A percentile compares a stretch with the other conserved stretches of the same genome.
Evolutionary conservation across 2,329 filamentous ascomycete species (phyloP).

Genomic region (Aspergillus quadricinctus): DNA sequence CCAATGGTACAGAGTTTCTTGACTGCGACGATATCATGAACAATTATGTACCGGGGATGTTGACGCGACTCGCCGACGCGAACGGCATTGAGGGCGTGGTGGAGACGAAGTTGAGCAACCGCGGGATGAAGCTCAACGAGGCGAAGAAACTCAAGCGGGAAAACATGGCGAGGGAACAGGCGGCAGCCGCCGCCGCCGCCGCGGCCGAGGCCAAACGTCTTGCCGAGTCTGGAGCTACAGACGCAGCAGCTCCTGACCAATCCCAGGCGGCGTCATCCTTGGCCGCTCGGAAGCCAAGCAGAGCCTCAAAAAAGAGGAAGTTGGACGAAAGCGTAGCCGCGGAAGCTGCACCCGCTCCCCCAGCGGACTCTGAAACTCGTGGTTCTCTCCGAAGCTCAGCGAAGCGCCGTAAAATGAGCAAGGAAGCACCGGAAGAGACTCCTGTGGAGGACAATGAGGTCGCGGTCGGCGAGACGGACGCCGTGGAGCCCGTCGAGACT

Average conservation of each 20-base stretch:
- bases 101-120: slow-evolving; percentile 53
- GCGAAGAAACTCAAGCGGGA: slow-evolving; percentile 60
- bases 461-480: slow-evolving; percentile 37
- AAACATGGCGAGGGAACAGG: slow-evolving; percentile 46
- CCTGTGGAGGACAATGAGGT: slow-evolving; percentile 14
- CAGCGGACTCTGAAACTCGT: slow-evolving; percentile 19
- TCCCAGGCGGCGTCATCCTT: slow-evolving; percentile 12
- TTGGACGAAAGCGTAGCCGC: slow-evolving; percentile 44
- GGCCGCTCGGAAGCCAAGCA: slow-evolving; percentile 14
- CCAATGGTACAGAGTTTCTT: slow-evolving; percentile 51
- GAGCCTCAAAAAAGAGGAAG: slow-evolving; percentile 49
- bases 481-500: slow-evolving; percentile 19
- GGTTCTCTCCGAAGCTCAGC: slow-evolving; percentile 25
- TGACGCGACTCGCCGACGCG: slow-evolving; percentile 40
- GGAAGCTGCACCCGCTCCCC: slow-evolving; percentile 11
- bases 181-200: slow-evolving; percentile 26
- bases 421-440: slow-evolving; percentile 22
- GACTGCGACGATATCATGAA: slow-evolving; percentile 50
- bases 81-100: slow-evolving; percentile 36
- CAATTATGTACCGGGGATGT: slow-evolving; percentile 34
- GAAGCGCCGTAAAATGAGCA: slow-evolving; percentile 38
- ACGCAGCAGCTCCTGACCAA: slow-evolving; percentile 2
- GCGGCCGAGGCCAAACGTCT: slow-evolving; percentile 16
- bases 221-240: slow-evolving; percentile 6
- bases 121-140: slow-evolving; percentile 58